Evolutionary conservation across 352 stramenopile genomes (phyloP), one percentile per base, ranked within the genome.

Genomic region (Phytophthora cajani): DNA sequence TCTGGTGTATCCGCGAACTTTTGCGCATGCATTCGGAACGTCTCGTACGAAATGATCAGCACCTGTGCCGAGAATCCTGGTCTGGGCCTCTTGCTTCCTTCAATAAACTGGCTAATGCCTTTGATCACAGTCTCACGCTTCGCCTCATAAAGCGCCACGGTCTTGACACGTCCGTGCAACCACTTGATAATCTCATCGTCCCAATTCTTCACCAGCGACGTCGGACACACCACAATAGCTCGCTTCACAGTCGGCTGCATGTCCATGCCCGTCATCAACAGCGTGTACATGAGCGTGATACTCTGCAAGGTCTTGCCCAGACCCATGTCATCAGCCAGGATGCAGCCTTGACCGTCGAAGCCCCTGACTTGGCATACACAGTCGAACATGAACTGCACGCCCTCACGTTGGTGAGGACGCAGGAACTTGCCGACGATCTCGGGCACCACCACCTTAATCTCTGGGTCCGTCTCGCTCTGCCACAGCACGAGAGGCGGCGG

Each of bases 321-420:
- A 64, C 88, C 89, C 89, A 97, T 97, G 56, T 97, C 89, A 64
- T 97, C 89, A 51, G 89, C 89, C 42, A 97, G 77, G 36, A 97
- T 97, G 63, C 89, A 97, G 9, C 89, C 89, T 76, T 93, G 75
- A 5, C 90, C 88, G 36, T 93, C 87, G 58, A 96, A 95, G 0
- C 79, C 83, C 30, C 84, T 84, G 0, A 95, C 52, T 67, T 82
- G 82, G n/a, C 71, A 78, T 27, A 96, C 94, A 82, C 96, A 99
- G 65, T 99, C 92, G 66, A 98, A 99, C 87, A 99, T 97, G 70
- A 99, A 99, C 75, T 97, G 82, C 52, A 99, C 96, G 36, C 97
- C 97, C 77, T 99, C 97, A 21, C 95, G 86, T 78, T 99, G 95
- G 82, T 99, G 97, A 50, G 96, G 96, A 23, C 97, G 91, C 38